A percentile compares a stretch with the other conserved stretches of the same genome.
phyloP scores from a whole-genome alignment of 1,139 yeast genomes.

The Lodderomyces beijingensis region DNA sequence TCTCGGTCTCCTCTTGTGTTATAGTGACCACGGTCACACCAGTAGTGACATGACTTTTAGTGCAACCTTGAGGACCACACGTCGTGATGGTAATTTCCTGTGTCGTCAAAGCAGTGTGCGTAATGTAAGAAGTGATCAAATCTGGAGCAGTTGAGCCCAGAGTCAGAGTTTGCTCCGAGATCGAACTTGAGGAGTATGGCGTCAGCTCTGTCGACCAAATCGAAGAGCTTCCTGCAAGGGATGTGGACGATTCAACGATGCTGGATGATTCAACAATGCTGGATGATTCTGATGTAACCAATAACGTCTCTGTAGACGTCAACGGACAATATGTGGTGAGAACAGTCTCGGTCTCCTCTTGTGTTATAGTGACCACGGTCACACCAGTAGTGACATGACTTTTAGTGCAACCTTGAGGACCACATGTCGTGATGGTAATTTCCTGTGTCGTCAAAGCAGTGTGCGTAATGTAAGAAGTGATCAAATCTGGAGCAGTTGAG shows the following conservation, averaged over 20 bases:
- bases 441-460: conserved; percentile 5
- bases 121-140: conserved; percentile 4
- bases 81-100: conserved; percentile 4
- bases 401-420: conserved; percentile 1
- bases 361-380: conserved; percentile 4
- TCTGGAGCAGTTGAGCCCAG: neutral
- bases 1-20: conserved; percentile 2
- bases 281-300: conserved; percentile 1
- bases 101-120: conserved; percentile 5
- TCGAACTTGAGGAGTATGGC: too few relatives aligned
- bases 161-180: too few relatives aligned
- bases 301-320: conserved; percentile 5
- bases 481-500: too few relatives aligned
- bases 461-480: conserved; percentile 4
- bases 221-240: too few relatives aligned
- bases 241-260: too few relatives aligned
- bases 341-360: neutral
- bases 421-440: conserved; percentile 3
- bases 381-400: conserved; percentile 6
- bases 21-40: conserved; percentile 5
- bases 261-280: neutral
- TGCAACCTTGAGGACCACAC: neutral
- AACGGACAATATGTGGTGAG: conserved; percentile 6
- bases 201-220: too few relatives aligned
- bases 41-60: conserved; percentile 4